Evolutionary conservation across 2,329 filamentous ascomycete species (phyloP).

Genomic region (Torrubiellomyces zombiae): DNA sequence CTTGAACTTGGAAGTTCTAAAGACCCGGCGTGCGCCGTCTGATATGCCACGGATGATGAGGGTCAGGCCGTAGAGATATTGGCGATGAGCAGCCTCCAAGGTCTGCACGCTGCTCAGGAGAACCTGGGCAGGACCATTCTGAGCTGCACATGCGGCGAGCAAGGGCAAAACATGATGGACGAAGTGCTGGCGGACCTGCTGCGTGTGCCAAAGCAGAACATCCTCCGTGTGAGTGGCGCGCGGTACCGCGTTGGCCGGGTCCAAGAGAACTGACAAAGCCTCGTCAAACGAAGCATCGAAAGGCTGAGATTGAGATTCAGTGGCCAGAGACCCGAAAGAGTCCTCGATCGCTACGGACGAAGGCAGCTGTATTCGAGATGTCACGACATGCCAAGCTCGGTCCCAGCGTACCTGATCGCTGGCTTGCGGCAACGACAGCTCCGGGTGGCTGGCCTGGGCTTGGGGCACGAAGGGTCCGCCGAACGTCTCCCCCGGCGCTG

Average conservation of each 20-base stretch:
- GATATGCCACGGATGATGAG: constrained; percentile 32
- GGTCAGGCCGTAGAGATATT: constrained; percentile 38
- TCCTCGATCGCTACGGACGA: constrained; percentile 37
- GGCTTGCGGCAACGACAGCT: constrained; percentile 9
- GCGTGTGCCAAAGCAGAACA: constrained; percentile 41
- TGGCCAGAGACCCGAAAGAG: constrained; percentile 30
- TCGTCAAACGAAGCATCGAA: constrained; percentile 29
- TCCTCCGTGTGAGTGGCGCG: constrained; percentile 36
- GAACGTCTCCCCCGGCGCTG: constrained; percentile 28
- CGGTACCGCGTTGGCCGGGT: constrained; percentile 28
- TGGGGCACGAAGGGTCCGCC: constrained; percentile 19
- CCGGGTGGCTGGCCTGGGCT: constrained; percentile 4
- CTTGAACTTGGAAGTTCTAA: constrained; percentile 32
- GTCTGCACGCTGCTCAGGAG: constrained; percentile 36
- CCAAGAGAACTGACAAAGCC: constrained; percentile 35
- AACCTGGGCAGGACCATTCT: constrained; percentile 26
- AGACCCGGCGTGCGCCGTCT: constrained; percentile 17
- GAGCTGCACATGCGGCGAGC: constrained; percentile 28
- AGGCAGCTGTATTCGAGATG: constrained; percentile 37
- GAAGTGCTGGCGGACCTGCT: constrained; percentile 45
- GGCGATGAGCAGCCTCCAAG: constrained; percentile 40
- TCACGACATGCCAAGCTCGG: constrained; percentile 45
- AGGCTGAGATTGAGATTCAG: constrained; percentile 26
- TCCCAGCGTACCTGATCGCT: constrained; percentile 41
- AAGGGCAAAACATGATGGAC: constrained; percentile 40